Conservation (phyloP, 306 rosid species). For the Quillaja saponaria region DNA sequence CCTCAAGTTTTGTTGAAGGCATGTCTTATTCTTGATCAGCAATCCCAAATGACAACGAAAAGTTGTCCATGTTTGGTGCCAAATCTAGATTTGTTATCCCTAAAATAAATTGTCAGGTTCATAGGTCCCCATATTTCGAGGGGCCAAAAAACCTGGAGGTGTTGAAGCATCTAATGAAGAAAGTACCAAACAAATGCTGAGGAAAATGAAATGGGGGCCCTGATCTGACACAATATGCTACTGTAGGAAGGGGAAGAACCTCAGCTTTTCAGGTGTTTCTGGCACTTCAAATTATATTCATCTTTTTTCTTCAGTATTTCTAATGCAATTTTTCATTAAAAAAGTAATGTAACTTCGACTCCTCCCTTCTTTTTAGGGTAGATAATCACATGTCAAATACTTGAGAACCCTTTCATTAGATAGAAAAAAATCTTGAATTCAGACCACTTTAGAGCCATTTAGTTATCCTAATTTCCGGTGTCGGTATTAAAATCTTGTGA, state of each 20-base stretch:
- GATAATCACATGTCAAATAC: slow-evolving; percentile 4
- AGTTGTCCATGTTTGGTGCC: slow-evolving; percentile 70
- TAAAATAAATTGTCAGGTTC: slow-evolving; percentile 89
- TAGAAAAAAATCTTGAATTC: slow-evolving; percentile 18
- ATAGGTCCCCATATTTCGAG: slow-evolving; percentile 68
- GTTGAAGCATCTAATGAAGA: slow-evolving; percentile 53
- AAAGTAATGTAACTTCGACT: neutral
- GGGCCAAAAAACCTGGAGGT: slow-evolving; percentile 51
- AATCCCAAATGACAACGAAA: slow-evolving; percentile 49
- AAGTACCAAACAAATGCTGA: slow-evolving; percentile 53
- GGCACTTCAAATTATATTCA: slow-evolving; percentile 17
- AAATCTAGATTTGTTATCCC: slow-evolving; percentile 95
- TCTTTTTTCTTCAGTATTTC: neutral
- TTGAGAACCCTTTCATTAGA: neutral
- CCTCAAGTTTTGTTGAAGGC: slow-evolving; percentile 15
- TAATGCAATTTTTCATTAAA: slow-evolving; percentile 25
- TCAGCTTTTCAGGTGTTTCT: slow-evolving; percentile 80
- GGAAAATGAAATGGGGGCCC: slow-evolving; percentile 91
- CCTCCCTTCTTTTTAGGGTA: neutral
- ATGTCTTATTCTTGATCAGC: slow-evolving; percentile 35
- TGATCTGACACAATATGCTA: slow-evolving; percentile 67
- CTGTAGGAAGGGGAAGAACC: slow-evolving; percentile 69
- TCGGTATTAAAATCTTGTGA: slow-evolving; percentile 39
- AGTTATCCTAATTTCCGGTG: slow-evolving; percentile 19
- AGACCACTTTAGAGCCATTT: neutral